A percentile compares a stretch with the other conserved stretches of the same genome.
These are phyloP conservation scores for Clavispora phyllophila DNA, from an alignment of 805 yeast species.

Conservation along the genomic window DNA sequence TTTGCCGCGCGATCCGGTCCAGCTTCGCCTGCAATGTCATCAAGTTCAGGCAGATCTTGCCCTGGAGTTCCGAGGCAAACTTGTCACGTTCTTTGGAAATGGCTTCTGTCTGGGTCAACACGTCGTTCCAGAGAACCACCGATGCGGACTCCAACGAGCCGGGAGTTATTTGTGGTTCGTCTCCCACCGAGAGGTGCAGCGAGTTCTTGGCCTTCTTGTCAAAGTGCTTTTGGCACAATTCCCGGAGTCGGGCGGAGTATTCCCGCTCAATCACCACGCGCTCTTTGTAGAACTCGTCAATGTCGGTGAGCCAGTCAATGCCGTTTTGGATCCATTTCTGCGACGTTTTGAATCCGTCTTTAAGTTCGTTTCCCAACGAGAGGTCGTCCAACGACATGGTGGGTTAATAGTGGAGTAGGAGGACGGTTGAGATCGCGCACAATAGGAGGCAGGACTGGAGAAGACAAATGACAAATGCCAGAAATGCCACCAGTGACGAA, in stretches of 20 bases:
- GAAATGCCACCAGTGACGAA: too few relatives aligned
- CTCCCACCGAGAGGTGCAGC: conserved; percentile 79
- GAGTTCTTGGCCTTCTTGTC: conserved; percentile 69
- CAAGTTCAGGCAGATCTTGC: conserved; percentile 59
- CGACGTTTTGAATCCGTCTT: conserved; percentile 76
- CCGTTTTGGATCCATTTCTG: conserved; percentile 76
- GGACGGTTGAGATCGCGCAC: not conserved
- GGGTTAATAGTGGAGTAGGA: not conserved
- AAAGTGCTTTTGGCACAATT: conserved; percentile 62
- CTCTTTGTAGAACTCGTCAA: conserved; percentile 80
- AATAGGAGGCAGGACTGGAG: not conserved
- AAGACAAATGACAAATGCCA: too few relatives aligned
- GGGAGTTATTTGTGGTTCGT: conserved; percentile 84
- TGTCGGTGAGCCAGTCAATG: conserved; percentile 67
- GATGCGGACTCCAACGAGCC: conserved; percentile 90
- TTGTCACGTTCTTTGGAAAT: conserved; percentile 62
- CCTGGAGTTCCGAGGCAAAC: conserved; percentile 55
- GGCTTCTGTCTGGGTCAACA: conserved; percentile 76
- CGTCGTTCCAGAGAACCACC: conserved; percentile 85
- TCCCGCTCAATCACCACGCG: conserved; percentile 80
- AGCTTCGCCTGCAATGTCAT: conserved; percentile 48
- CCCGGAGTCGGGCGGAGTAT: conserved; percentile 62
- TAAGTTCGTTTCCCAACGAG: conserved; percentile 65
- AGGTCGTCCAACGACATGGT: conserved; percentile 17
- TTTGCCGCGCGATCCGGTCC: conserved; percentile 48